Conservation (phyloP, 2,329 filamentous ascomycete genomes). For the Tolypocladium tropicale region DNA sequence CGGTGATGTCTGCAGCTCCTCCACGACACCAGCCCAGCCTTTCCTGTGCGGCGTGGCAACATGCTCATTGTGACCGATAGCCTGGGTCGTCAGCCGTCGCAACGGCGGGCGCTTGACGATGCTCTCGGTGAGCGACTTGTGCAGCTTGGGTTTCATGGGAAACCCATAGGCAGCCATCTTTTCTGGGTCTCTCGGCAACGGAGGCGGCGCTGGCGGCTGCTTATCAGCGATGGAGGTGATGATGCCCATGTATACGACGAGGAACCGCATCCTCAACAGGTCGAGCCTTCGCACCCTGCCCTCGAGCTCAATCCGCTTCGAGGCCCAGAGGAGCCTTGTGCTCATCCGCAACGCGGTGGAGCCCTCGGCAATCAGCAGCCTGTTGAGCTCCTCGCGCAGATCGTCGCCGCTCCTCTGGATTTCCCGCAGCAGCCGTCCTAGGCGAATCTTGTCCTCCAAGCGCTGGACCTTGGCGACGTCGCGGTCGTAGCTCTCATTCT, state of each 20-base stretch:
- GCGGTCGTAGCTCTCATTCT: slow-evolving; percentile 54
- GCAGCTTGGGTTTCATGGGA: slow-evolving; percentile 22
- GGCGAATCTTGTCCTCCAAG: slow-evolving; percentile 52
- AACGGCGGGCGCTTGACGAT: slow-evolving; percentile 36
- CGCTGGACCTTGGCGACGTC: slow-evolving; percentile 47
- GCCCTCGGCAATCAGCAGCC: slow-evolving; percentile 36
- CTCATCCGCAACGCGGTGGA: slow-evolving; percentile 30
- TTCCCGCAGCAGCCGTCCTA: slow-evolving; percentile 47
- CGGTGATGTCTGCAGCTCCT: slow-evolving; percentile 51
- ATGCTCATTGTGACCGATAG: slow-evolving; percentile 41
- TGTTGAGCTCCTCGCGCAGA: slow-evolving; percentile 48
- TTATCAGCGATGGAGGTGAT: slow-evolving; percentile 30
- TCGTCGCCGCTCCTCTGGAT: slow-evolving; percentile 52
- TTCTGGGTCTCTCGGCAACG: slow-evolving; percentile 21
- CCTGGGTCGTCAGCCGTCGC: slow-evolving; percentile 42
- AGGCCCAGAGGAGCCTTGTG: slow-evolving; percentile 48
- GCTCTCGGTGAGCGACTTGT: slow-evolving; percentile 32
- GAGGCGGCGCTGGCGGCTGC: slow-evolving; percentile 19
- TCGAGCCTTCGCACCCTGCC: slow-evolving; percentile 49
- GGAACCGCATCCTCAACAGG: slow-evolving; percentile 52
- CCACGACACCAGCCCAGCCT: slow-evolving; percentile 54
- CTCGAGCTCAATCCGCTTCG: slow-evolving; percentile 41
- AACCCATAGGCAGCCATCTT: slow-evolving; percentile 19
- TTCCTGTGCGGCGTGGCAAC: slow-evolving; percentile 35
- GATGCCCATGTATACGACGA: slow-evolving; percentile 54